These are phyloP conservation scores for Bolboschoenus planiculmis DNA, from an alignment of 176 grass and related monocot genomes.

Conservation along the genomic window DNA sequence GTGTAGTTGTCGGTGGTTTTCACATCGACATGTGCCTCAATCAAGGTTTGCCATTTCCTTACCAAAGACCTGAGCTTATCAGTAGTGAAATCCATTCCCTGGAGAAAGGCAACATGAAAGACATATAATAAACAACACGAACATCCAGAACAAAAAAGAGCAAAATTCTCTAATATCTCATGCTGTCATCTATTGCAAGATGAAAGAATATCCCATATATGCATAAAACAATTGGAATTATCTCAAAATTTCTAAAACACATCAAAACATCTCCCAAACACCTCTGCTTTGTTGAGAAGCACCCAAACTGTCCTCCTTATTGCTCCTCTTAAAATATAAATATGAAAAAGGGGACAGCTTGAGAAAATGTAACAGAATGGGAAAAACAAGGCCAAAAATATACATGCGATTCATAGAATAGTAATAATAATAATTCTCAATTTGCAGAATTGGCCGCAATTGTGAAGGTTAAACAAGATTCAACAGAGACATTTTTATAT, in stretches of 20 bases:
- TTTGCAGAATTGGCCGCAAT: neutral
- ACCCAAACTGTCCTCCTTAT: neutral
- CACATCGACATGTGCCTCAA: conserved; percentile 85
- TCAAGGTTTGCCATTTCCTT: conserved; percentile 85
- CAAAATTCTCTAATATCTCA: neutral
- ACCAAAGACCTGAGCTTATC: conserved; percentile 81
- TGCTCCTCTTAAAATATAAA: neutral
- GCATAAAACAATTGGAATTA: neutral
- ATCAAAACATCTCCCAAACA: neutral
- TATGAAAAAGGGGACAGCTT: neutral
- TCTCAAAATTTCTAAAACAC: neutral
- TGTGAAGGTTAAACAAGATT: neutral
- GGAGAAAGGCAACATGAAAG: neutral
- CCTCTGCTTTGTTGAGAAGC: neutral
- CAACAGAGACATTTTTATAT: too few species aligned
- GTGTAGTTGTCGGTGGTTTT: conserved; percentile 90
- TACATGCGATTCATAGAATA: neutral
- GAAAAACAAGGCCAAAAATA: neutral
- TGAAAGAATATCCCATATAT: neutral
- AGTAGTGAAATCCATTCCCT: conserved; percentile 75
- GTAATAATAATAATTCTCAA: neutral
- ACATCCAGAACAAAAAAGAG: neutral
- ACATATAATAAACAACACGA: neutral
- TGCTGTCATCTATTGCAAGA: neutral
- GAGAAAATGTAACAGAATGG: neutral